phyloP scores from a whole-genome alignment of 208 protist genomes.

The Crithidia bombi region DNA sequence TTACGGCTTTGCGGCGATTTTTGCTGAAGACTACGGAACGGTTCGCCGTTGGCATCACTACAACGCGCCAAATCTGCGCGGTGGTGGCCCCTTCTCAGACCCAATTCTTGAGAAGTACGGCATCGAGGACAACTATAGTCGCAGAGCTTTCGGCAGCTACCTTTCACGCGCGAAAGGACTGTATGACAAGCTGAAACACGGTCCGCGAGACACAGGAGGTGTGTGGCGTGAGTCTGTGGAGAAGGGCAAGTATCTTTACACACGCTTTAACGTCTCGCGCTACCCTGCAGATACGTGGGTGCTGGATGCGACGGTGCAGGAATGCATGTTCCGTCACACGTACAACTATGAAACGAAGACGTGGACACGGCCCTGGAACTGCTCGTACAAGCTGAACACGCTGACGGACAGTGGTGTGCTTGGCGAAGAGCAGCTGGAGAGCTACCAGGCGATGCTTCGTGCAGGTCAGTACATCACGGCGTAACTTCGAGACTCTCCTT shows the following conservation, averaged over 20 bases:
- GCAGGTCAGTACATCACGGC: not conserved
- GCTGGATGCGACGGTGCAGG: slow-evolving; percentile 17
- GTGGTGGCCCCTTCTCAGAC: slow-evolving; percentile 10
- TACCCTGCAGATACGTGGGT: slow-evolving; percentile 43
- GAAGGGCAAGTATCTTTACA: slow-evolving; percentile 10
- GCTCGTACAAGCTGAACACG: slow-evolving; percentile 15
- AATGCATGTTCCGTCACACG: slow-evolving; percentile 28
- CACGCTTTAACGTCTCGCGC: slow-evolving; percentile 27
- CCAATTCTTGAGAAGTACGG: slow-evolving; percentile 10
- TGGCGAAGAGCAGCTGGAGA: slow-evolving; percentile 19
- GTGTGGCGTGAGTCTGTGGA: slow-evolving; percentile 22
- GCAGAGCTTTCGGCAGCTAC: slow-evolving; percentile 15
- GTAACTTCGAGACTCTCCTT: not conserved
- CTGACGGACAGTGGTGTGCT: slow-evolving; percentile 29
- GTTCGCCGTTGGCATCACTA: slow-evolving; percentile 29
- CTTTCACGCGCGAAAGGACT: slow-evolving; percentile 3
- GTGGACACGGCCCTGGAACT: slow-evolving; percentile 18
- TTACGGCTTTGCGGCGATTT: slow-evolving; percentile 6
- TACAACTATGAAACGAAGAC: slow-evolving; percentile 15
- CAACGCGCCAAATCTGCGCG: slow-evolving; percentile 34
- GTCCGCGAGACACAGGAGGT: slow-evolving; percentile 7
- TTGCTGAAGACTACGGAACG: not conserved
- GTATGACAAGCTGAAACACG: slow-evolving; percentile 34
- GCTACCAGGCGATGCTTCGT: slow-evolving; percentile 5
- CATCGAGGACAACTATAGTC: slow-evolving; percentile 35